Evolutionary conservation across 1,284 basidiomycete genomes (phyloP).

Genomic region (Pascua sp.): DNA sequence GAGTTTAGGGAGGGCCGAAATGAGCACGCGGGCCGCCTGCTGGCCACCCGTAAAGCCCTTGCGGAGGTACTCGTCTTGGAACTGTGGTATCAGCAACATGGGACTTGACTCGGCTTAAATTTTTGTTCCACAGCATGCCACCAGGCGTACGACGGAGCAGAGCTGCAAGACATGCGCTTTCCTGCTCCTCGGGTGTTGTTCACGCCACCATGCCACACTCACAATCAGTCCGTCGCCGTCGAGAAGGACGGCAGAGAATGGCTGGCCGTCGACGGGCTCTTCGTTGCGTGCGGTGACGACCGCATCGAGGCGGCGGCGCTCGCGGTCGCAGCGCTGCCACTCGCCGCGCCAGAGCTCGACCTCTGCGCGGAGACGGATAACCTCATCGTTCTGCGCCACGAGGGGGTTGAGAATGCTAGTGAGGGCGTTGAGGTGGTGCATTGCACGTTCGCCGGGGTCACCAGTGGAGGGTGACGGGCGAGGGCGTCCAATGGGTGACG

Average conservation of each 20-base stretch:
- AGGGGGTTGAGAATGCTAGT: constrained; percentile 24
- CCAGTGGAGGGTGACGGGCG: constrained; percentile 1
- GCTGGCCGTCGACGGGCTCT: constrained; percentile 17
- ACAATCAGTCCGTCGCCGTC: constrained; percentile 45
- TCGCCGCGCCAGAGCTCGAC: constrained; percentile 39
- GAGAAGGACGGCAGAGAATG: constrained; percentile 38
- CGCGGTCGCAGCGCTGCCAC: constrained; percentile 30
- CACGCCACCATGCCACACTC: constrained; percentile 8
- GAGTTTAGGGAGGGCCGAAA: constrained; percentile 25
- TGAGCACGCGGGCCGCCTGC: constrained; percentile 32
- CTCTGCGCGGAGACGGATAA: constrained; percentile 41
- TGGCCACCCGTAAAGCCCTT: constrained; percentile 38
- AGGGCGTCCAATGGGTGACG: constrained; percentile 15
- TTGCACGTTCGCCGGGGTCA: constrained; percentile 20
- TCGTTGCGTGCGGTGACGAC: constrained; percentile 23
- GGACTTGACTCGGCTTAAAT: no score
- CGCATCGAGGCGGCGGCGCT: constrained; percentile 30
- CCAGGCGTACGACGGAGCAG: no score
- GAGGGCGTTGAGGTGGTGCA: constrained; percentile 28
- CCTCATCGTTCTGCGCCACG: constrained; percentile 26
- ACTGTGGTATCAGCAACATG: constrained; percentile 16
- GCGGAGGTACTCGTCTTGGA: constrained; percentile 29
- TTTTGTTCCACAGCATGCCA: no score
- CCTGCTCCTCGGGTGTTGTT: no score
- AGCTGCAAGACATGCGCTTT: background rate